These are phyloP conservation scores for Sporothrix curviconia DNA, from an alignment of 2,329 filamentous ascomycete species.

Conservation along the genomic window DNA sequence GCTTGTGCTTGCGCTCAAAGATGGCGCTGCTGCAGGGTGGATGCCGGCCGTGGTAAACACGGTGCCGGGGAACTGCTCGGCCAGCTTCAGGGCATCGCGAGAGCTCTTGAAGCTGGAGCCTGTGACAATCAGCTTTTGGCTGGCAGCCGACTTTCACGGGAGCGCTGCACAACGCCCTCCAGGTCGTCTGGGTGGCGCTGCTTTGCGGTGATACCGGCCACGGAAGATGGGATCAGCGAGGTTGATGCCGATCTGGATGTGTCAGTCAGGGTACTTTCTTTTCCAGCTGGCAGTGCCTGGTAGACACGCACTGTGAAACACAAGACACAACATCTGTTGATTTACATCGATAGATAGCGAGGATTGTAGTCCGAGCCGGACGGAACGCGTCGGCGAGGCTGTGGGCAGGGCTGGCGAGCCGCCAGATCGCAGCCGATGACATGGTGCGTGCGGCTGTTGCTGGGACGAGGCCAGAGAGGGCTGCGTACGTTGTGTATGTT, in stretches of 20 bases:
- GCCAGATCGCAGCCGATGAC: constrained; percentile 17
- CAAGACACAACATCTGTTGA: not conserved
- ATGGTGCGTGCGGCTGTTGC: constrained; percentile 16
- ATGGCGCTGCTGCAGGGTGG: constrained; percentile 82
- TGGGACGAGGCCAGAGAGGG: not conserved
- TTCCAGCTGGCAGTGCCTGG: too few species aligned
- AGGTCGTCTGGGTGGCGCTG: constrained; percentile 69
- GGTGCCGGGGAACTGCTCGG: constrained; percentile 65
- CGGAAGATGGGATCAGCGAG: constrained; percentile 86
- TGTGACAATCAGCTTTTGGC: constrained; percentile 86
- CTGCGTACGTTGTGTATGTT: not conserved
- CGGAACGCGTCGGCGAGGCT: not conserved
- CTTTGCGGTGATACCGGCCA: constrained; percentile 75
- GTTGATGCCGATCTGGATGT: constrained; percentile 76
- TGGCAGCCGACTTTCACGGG: constrained; percentile 71
- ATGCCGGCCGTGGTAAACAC: constrained; percentile 91
- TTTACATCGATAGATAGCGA: constrained; percentile 58
- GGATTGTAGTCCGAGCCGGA: constrained; percentile 34
- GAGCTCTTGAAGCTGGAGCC: constrained; percentile 81
- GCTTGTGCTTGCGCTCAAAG: constrained; percentile 54
- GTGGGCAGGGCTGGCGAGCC: not conserved
- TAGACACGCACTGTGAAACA: not conserved
- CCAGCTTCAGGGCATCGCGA: constrained; percentile 64
- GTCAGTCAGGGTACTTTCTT: not conserved
- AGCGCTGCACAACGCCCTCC: constrained; percentile 68